These are phyloP conservation scores for Posidonia australis DNA, from an alignment of 106 monocot species.

Conservation along the genomic window DNA sequence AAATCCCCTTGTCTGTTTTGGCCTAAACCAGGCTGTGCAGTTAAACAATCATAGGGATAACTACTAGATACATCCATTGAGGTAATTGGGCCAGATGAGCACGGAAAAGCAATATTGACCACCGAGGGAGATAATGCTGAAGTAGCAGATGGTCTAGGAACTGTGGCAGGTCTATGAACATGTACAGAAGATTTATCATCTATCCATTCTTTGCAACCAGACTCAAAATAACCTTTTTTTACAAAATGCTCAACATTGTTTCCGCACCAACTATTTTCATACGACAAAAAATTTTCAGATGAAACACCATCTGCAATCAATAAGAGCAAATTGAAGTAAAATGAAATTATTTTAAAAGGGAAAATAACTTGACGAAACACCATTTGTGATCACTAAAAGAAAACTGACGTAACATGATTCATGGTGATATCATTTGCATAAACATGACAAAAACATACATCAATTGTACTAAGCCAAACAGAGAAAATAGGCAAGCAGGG, in stretches of 20 bases:
- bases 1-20: neutral
- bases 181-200: slow-evolving; percentile 2
- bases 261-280: neutral
- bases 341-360: no score
- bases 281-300: neutral
- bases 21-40: neutral
- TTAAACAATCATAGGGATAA: slow-evolving; percentile 1
- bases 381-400: no score
- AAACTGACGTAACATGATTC: no score
- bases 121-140: neutral
- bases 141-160: neutral
- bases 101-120: neutral
- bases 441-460: no score
- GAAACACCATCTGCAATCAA: neutral
- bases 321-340: neutral
- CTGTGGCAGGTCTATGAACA: neutral
- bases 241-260: neutral
- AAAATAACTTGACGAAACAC: no score
- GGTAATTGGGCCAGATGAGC: neutral
- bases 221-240: neutral
- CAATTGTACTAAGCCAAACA: no score
- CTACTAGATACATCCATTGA: neutral
- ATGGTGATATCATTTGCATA: no score
- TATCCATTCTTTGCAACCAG: slow-evolving; percentile 4
- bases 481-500: no score